Base-by-base conservation (phyloP, 2,329 filamentous ascomycete genomes). In the Colletotrichum tropicicola region DNA sequence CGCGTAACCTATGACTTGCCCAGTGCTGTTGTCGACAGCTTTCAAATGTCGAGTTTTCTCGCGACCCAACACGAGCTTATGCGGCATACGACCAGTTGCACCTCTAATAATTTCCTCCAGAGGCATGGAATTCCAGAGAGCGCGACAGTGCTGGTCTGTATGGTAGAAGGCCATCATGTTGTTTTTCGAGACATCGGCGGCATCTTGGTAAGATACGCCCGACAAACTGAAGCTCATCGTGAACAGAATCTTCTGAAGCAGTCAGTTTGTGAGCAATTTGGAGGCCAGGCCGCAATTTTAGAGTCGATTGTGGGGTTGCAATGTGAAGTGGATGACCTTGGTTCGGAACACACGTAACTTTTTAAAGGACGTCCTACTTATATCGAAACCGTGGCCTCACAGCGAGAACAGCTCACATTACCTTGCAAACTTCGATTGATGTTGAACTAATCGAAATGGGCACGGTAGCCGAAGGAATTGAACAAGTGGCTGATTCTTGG, bases 111-210 rank as follows among this genome's bases (percentile, higher is more conserved):
- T 55, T 17, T 60, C 27, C 8, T 44, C 30, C 5, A 55, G 15
- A 13, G 57, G 27, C 4, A 12, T 27, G n/a, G 57, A 44, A n/a
- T 21, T 21, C 57, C 49, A 60, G 9, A 60, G 37, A 2, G 57
- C 48, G 13, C 57, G 48, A 35, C 57, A 55, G 37, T 60, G 57
- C 4, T 21, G 8, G 27, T 60, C 57, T 27, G 35, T 60, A 1
- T 35, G 27, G 19, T 55, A 45, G 19, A 60, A 60, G n/a, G 37
- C 57, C 13, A 35, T 37, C 49, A 55, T 45, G 27, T 45, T 60
- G 28, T 35, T 60, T 9, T 13, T 19, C 2, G 57, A 32, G 12
- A 60, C 17, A n/a, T 19, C 49, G 12, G 27, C 27, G 5, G 57
- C 49, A 21, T 60, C 48, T 2, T 35, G 37, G 28, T 44, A 55